Base-by-base conservation (phyloP, 352 stramenopile species). In the Thalassiosira exigua region DNA sequence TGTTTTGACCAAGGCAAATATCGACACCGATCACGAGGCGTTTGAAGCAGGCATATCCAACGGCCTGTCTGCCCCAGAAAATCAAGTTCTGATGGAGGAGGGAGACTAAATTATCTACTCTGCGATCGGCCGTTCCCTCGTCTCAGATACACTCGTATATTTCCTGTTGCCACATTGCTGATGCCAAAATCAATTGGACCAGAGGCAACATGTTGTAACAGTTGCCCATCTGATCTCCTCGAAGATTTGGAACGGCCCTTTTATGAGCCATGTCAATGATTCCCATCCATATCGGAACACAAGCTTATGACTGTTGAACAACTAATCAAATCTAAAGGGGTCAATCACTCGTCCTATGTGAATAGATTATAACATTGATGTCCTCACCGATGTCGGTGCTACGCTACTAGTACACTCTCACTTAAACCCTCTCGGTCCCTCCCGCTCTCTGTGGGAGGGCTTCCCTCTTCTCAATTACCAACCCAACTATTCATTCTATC, bases 1-100 rank as follows among this genome's bases (percentile, higher is more conserved):
- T 72, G 51, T 81, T 82, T 57, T 85, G 71, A 56, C 71, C 71
- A 30, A 17, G 19, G 22, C 70, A 85, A 41, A 79, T 79, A 33
- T 79, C 65, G 46, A 79, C 66, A 17, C 74, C 27, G 42, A 81
- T 68, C 33, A 52, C 73, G 4, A 85, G 39, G 30, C 81, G 53
- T 0, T 27, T 24, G 14, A 50, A 66, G 29, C 26, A 30, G 0
- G 54, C 33, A 36, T 42, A 19, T 4, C 79, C 50, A 21, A 12
- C 29, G 17, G 72, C 36, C 24, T 65, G 32, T 46, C 44, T 52
- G n/a, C n/a, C n/a, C n/a, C n/a, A n/a, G n/a, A n/a, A n/a, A n/a
- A n/a, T n/a, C n/a, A n/a, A n/a, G 3, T 32, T 0, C n/a, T 0
- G 1, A 12, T 82, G 41, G 11, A 83, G 48, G 1, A 82, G 19